Conservation (phyloP, 805 yeast genomes). For the Cephaloascus albidus region DNA sequence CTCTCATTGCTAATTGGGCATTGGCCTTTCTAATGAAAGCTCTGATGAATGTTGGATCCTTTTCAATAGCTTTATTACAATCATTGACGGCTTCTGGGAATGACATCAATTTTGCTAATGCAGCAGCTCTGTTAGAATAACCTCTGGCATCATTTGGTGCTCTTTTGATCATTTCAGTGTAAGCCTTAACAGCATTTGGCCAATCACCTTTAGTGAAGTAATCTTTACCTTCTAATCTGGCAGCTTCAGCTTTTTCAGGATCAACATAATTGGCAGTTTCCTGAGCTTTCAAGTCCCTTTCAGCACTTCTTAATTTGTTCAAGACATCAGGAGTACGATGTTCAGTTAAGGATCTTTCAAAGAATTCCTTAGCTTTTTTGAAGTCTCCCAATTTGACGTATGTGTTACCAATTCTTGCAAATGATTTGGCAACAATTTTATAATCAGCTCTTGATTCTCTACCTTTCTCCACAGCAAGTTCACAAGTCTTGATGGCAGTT, state of each 20-base stretch:
- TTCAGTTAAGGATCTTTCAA: conserved; percentile 90
- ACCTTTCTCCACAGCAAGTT: conserved; percentile 80
- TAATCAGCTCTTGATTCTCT: conserved; percentile 87
- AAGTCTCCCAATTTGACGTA: conserved; percentile 71
- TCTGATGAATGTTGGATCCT: conserved; percentile 83
- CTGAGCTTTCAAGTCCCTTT: conserved; percentile 71
- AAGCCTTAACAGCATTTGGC: conserved; percentile 93
- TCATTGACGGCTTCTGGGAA: conserved; percentile 96
- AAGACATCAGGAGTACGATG: conserved; percentile 93
- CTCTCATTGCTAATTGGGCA: conserved; percentile 86
- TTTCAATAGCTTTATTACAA: conserved; percentile 80
- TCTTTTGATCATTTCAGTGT: conserved; percentile 92
- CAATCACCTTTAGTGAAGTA: conserved; percentile 85
- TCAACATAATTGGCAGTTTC: conserved; percentile 76
- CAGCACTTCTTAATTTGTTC: conserved; percentile 78
- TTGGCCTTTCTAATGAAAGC: conserved; percentile 96
- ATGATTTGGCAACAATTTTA: conserved; percentile 84
- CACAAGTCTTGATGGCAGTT: conserved; percentile 72
- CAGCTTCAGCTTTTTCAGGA: conserved; percentile 91
- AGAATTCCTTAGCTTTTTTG: conserved; percentile 63
- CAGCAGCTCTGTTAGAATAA: conserved; percentile 97
- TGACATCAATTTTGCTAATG: conserved; percentile 85
- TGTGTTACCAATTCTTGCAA: conserved; percentile 81
- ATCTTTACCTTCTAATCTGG: conserved; percentile 87
- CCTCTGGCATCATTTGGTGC: conserved; percentile 97